Evolutionary conservation across 306 rosid genomes (phyloP).

Genomic region (Medicago arabica): DNA sequence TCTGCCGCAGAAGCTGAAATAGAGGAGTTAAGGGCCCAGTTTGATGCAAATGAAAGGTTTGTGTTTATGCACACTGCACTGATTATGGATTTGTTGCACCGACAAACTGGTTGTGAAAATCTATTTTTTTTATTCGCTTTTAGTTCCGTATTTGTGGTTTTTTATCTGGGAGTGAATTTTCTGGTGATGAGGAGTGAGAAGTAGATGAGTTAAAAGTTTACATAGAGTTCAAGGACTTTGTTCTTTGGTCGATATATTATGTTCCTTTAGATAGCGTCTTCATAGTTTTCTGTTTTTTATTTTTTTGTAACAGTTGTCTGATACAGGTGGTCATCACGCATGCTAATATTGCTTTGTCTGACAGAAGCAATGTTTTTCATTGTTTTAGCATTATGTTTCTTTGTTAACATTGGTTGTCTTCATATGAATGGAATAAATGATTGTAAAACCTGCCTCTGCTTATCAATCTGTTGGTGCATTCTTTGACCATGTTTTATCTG

Average conservation of each 20-base stretch:
- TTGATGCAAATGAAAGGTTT: slow-evolving; percentile 84
- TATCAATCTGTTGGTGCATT: slow-evolving; percentile 24
- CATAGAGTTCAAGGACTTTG: background rate
- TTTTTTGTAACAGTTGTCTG: slow-evolving; percentile 11
- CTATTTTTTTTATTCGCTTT: slow-evolving; percentile 7
- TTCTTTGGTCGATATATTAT: slow-evolving; percentile 2
- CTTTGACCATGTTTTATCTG: slow-evolving; percentile 38
- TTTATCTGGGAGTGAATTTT: background rate
- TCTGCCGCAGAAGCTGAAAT: slow-evolving; percentile 82
- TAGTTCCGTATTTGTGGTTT: slow-evolving; percentile 25
- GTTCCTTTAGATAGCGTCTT: slow-evolving; percentile 5
- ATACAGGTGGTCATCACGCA: background rate
- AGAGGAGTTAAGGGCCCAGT: slow-evolving; percentile 68
- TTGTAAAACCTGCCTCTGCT: slow-evolving; percentile 24
- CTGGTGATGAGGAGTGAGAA: slow-evolving; percentile 31
- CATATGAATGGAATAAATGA: slow-evolving; percentile 30
- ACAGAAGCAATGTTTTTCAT: background rate
- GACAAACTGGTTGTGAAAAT: slow-evolving; percentile 31
- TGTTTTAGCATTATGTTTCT: background rate
- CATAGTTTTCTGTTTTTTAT: background rate
- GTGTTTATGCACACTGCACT: slow-evolving; percentile 33
- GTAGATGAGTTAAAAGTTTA: background rate
- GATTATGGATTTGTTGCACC: slow-evolving; percentile 27
- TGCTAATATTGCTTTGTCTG: slow-evolving; percentile 17
- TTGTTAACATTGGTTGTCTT: slow-evolving; percentile 3